A percentile compares a stretch with the other conserved stretches of the same genome.
phyloP scores from a whole-genome alignment of 1,284 basidiomycete genomes.

The Trametes polyzona region DNA sequence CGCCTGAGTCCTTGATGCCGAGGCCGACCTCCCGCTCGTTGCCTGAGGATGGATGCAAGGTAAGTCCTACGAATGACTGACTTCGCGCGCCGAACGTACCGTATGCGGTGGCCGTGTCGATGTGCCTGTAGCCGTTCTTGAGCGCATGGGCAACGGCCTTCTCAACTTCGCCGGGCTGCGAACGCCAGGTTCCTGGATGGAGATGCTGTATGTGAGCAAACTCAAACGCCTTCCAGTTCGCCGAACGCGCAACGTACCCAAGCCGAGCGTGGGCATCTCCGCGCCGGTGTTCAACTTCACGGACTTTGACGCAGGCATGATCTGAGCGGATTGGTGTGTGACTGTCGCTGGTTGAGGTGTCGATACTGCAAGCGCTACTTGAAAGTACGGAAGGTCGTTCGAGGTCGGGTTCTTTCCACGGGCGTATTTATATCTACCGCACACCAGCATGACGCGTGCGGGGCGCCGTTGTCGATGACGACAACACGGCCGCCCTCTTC shows the following conservation, averaged over 20 bases:
- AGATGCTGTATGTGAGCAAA: neutral
- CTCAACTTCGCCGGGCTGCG: slow-evolving; percentile 63
- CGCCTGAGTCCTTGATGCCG: slow-evolving; percentile 75
- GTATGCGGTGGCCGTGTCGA: slow-evolving; percentile 65
- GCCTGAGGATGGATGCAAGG: slow-evolving; percentile 25
- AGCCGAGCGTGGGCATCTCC: slow-evolving; percentile 75
- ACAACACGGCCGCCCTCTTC: too few species aligned
- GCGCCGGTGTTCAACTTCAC: slow-evolving; percentile 77
- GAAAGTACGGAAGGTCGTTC: neutral
- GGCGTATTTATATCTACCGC: slow-evolving; percentile 3
- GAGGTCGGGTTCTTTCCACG: neutral
- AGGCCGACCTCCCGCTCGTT: slow-evolving; percentile 78
- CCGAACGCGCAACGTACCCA: slow-evolving; percentile 52
- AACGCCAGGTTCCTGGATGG: slow-evolving; percentile 77
- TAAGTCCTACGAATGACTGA: neutral
- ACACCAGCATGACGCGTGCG: too few species aligned
- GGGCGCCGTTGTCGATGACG: too few species aligned
- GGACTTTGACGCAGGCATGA: slow-evolving; percentile 35
- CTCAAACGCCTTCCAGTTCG: neutral
- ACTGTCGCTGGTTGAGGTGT: neutral
- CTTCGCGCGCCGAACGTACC: slow-evolving; percentile 26
- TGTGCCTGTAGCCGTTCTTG: slow-evolving; percentile 73
- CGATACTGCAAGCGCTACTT: too few species aligned
- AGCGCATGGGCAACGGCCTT: slow-evolving; percentile 76
- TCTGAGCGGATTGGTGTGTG: neutral